Conservation (phyloP, 768 basidiomycete species). For the Termitomyces sp. region DNA sequence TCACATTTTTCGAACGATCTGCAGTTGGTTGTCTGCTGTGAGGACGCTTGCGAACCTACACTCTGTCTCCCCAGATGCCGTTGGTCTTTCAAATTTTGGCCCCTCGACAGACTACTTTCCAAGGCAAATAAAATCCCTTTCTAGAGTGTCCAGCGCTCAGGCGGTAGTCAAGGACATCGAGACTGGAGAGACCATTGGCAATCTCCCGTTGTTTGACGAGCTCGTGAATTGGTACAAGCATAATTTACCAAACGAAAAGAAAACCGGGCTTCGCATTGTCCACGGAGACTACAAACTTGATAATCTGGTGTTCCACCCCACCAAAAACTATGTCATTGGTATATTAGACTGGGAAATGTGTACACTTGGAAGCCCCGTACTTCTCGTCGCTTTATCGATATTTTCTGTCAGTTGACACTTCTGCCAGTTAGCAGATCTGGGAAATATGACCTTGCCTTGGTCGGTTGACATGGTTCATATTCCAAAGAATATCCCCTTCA, state of each 20-base stretch:
- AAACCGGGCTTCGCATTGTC: constrained; percentile 77
- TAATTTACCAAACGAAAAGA: constrained; percentile 72
- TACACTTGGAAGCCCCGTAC: constrained; percentile 86
- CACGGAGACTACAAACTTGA: constrained; percentile 99
- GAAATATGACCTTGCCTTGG: constrained; percentile 88
- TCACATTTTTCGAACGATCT: constrained; percentile 18
- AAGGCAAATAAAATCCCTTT: constrained; percentile 88
- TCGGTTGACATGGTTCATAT: constrained; percentile 41
- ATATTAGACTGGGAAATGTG: constrained; percentile 98
- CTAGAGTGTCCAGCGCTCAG: constrained; percentile 76
- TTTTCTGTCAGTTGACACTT: background rate
- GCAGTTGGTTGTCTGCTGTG: constrained; percentile 76
- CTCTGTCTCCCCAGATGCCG: constrained; percentile 51
- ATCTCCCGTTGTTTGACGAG: constrained; percentile 71
- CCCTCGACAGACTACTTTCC: constrained; percentile 82
- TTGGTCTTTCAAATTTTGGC: constrained; percentile 71
- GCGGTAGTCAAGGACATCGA: constrained; percentile 63
- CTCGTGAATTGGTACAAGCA: constrained; percentile 71
- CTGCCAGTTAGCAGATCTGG: constrained; percentile 76
- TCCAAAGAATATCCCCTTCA: constrained; percentile 18
- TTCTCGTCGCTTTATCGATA: constrained; percentile 17
- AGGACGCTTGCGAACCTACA: constrained; percentile 64
- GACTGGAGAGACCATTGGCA: constrained; percentile 50
- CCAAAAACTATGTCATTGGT: constrained; percentile 87
- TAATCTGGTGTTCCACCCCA: constrained; percentile 92